phyloP scores from a whole-genome alignment of 2,329 filamentous ascomycete genomes.

The Exophiala xenobiotica region DNA sequence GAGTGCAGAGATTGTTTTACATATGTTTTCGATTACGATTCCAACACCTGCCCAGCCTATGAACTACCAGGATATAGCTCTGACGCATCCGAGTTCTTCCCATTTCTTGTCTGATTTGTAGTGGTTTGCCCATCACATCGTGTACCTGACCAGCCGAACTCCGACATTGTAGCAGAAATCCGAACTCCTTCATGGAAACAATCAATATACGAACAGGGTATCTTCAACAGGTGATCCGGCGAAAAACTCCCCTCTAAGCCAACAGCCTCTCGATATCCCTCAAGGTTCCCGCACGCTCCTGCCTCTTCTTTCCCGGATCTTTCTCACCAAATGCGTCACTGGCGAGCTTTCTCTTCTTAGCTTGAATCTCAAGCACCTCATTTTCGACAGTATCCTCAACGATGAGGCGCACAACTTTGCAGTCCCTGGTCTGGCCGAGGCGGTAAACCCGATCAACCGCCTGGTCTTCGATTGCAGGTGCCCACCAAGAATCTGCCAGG shows the following conservation, averaged over 20 bases:
- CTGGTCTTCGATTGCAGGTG: constrained; percentile 88
- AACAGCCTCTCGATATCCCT: constrained; percentile 35
- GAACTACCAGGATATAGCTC: no score
- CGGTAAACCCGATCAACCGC: constrained; percentile 86
- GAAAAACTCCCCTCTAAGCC: constrained; percentile 6
- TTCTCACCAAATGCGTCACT: constrained; percentile 77
- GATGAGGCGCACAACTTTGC: constrained; percentile 76
- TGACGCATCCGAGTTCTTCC: not conserved
- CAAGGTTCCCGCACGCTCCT: constrained; percentile 32
- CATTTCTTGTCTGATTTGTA: no score
- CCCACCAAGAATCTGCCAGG: constrained; percentile 85
- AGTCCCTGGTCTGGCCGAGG: constrained; percentile 75
- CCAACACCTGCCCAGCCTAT: no score
- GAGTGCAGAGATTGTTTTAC: no score
- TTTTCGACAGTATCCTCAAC: constrained; percentile 82
- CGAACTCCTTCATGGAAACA: no score
- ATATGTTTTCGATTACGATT: no score
- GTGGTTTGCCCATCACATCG: no score
- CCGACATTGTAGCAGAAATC: no score
- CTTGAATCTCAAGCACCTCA: constrained; percentile 73
- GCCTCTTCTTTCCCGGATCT: constrained; percentile 33
- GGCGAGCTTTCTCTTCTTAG: constrained; percentile 75
- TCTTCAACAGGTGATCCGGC: not conserved
- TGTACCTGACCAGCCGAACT: no score
- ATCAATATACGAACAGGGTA: constrained; percentile 7